Evolutionary conservation across 257 asterid genomes (phyloP).

Genomic region (Fraxinus americana): DNA sequence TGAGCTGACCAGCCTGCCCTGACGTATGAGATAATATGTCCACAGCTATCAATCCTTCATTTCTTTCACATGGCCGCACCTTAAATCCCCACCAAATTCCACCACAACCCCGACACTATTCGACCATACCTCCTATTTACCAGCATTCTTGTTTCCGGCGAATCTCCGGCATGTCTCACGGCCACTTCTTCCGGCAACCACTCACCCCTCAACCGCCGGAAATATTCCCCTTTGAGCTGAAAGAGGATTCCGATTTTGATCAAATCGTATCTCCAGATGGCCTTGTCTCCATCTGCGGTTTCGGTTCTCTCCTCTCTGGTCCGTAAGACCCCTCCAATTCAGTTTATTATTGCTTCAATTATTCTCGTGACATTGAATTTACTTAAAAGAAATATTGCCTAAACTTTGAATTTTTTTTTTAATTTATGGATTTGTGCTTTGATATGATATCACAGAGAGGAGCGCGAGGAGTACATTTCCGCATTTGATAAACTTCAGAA

Average conservation of each 20-base stretch:
- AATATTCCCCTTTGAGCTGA: conserved; percentile 56
- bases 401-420: neutral
- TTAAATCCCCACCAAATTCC: neutral
- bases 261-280: conserved; percentile 75
- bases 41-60: neutral
- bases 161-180: conserved; percentile 39
- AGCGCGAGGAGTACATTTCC: conserved; percentile 99
- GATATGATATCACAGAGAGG: conserved; percentile 52
- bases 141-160: conserved; percentile 22
- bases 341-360: no score
- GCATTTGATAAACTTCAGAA: conserved; percentile 79
- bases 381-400: neutral
- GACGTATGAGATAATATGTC: neutral
- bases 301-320: conserved; percentile 98
- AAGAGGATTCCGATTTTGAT: conserved; percentile 71
- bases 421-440: neutral
- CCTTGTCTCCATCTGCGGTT: conserved; percentile 78
- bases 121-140: neutral
- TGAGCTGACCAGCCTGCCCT: no score
- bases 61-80: neutral
- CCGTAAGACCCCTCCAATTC: conserved; percentile 22
- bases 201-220: conserved; percentile 26
- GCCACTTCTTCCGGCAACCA: conserved; percentile 29
- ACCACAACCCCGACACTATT: neutral
- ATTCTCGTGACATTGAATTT: neutral